Evolutionary conservation across 805 yeast genomes (phyloP), one percentile per base, ranked within the genome.

Genomic region (Saccharomycopsis capsularis): DNA sequence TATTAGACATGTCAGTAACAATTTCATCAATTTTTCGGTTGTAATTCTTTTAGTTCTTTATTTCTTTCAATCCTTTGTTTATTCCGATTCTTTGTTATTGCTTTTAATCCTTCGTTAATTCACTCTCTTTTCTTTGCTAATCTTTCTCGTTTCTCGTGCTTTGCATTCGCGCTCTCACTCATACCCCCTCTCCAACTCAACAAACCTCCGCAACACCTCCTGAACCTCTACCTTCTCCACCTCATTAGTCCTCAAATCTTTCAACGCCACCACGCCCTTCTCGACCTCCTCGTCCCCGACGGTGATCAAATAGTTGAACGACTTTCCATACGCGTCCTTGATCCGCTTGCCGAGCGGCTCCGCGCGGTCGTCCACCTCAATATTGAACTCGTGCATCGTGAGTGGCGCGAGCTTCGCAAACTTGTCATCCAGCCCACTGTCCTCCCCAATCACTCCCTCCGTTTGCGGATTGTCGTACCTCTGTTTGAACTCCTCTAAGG

Each of bases 261-360:
- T 52, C 25, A 52, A 34, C 23, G 46, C 35, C 15, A 52, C 34
- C 9, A 21, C 21, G n/a, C 24, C 36, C 21, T 41, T 36, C 21
- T 24, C 27, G 18, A 41, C 42, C 63, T 93, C 99, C 55, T 78
- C 78, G 56, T 89, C 96, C 24, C 99, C 99, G 37, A 93, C 74
- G 65, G 90, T 76, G n/a, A 88, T 68, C 41, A 91, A 75, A 59
- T 78, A 93, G 6, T 84, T 82, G 62, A 85, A 89, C 1, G 91
- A 88, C 57, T 80, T 80, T 48, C 64, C 61, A 13, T 83, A 70
- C 2, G 95, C 93, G 47, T 87, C 93, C 58, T 85, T 84, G 45
- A 89, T 81, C 58, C 96, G 74, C 46, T 72, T 75, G 0, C 95
- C 90, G 25, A 91, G 78, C 1, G 97, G 82, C 56, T 85, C 95